These are phyloP conservation scores for Cladobotryum protrusum DNA, from an alignment of 2,329 filamentous ascomycete species.

Conservation along the genomic window DNA sequence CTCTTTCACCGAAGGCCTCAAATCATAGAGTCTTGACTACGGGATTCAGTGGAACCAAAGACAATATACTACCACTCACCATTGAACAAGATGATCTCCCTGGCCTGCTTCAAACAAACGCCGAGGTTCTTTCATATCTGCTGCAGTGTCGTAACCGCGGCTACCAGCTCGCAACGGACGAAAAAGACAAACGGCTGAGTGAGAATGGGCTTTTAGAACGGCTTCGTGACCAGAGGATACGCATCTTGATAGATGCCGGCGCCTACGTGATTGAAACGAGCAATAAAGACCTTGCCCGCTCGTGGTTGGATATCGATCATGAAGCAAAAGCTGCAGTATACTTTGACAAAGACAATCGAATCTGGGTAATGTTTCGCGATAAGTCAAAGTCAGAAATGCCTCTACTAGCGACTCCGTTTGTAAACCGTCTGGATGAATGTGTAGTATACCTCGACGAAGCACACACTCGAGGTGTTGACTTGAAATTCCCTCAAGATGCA, in stretches of 20 bases:
- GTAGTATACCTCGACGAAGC: constrained; percentile 44
- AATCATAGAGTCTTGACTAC: constrained; percentile 41
- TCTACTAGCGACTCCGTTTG: constrained; percentile 48
- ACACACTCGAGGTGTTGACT: constrained; percentile 55
- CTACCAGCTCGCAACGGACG: constrained; percentile 33
- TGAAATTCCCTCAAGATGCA: constrained; percentile 45
- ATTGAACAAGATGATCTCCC: constrained; percentile 56
- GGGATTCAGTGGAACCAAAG: constrained; percentile 68
- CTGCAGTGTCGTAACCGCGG: constrained; percentile 44
- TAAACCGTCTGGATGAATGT: constrained; percentile 44
- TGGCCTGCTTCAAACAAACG: constrained; percentile 53
- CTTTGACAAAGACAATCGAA: constrained; percentile 36
- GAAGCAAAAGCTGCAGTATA: constrained; percentile 46
- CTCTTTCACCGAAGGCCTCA: constrained; percentile 30
- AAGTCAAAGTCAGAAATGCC: constrained; percentile 38
- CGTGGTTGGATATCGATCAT: constrained; percentile 44
- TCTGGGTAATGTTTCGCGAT: constrained; percentile 15
- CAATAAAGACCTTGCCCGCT: constrained; percentile 42
- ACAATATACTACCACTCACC: constrained; percentile 54
- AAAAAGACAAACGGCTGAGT: constrained; percentile 29
- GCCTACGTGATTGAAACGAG: constrained; percentile 58
- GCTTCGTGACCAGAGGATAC: constrained; percentile 33
- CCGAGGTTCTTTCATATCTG: constrained; percentile 55
- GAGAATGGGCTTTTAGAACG: constrained; percentile 39
- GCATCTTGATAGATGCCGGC: constrained; percentile 57